These are phyloP conservation scores for Raddia distichophylla DNA, from an alignment of 176 grass and related monocot genomes.

Conservation along the genomic window DNA sequence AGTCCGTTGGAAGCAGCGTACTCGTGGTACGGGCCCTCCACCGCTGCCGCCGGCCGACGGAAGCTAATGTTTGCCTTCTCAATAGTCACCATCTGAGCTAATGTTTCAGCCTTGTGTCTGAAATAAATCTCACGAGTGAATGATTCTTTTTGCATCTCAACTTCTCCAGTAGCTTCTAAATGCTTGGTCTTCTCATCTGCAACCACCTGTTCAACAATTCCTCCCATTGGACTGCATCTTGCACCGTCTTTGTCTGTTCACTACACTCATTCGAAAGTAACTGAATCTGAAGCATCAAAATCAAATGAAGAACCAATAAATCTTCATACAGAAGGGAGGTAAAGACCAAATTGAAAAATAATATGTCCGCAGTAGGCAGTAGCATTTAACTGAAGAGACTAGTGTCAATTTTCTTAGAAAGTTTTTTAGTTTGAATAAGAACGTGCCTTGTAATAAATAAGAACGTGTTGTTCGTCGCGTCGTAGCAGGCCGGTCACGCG, in stretches of 20 bases:
- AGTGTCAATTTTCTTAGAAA: slow-evolving; percentile 10
- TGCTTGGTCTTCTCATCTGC: slow-evolving; percentile 53
- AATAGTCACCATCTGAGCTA: slow-evolving; percentile 39
- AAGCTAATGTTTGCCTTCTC: slow-evolving; percentile 72
- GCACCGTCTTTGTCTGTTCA: slow-evolving; percentile 54
- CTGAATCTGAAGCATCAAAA: slow-evolving; percentile 56
- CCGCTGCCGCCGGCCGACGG: too few species aligned
- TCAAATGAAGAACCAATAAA: slow-evolving; percentile 33
- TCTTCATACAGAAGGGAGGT: neutral
- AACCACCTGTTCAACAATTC: slow-evolving; percentile 40
- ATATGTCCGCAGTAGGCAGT: neutral
- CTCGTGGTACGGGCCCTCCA: too few species aligned
- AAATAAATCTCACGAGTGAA: slow-evolving; percentile 49
- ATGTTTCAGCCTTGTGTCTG: slow-evolving; percentile 50
- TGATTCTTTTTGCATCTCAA: slow-evolving; percentile 51
- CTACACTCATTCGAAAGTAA: slow-evolving; percentile 59
- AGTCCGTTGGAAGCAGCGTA: too few species aligned
- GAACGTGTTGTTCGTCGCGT: too few species aligned
- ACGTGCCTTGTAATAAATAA: neutral
- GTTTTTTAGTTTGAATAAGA: neutral
- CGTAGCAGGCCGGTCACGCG: slow-evolving; percentile 51
- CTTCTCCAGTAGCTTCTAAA: slow-evolving; percentile 54
- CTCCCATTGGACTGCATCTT: slow-evolving; percentile 60
- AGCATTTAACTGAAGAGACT: slow-evolving; percentile 18
- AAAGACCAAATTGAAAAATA: neutral